Conservation (phyloP, 1,284 basidiomycete genomes). For the Ceratobasidium papillatum region DNA sequence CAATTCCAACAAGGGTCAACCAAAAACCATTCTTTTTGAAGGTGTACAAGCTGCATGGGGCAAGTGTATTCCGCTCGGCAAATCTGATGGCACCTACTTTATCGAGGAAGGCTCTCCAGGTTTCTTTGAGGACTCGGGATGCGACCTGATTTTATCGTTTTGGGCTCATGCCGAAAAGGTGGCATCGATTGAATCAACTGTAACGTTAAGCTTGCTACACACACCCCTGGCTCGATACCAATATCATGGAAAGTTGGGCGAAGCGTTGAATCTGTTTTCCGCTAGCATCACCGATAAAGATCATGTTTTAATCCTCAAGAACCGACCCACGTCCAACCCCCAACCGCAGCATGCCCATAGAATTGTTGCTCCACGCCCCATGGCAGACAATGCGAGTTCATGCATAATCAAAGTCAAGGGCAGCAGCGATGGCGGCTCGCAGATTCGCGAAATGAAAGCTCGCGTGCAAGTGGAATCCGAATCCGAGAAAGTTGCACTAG, state of each 20-base stretch:
- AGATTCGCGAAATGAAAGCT: neutral
- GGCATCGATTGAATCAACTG: neutral
- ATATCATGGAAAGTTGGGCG: neutral
- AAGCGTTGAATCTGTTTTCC: neutral
- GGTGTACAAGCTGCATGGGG: constrained; percentile 16
- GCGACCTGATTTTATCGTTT: constrained; percentile 9
- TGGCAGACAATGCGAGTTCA: neutral
- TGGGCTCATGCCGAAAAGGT: constrained; percentile 14
- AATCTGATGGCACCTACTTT: neutral
- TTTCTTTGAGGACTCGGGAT: constrained; percentile 2
- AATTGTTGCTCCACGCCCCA: neutral
- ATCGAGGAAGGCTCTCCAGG: constrained; percentile 18
- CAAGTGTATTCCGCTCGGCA: constrained; percentile 2
- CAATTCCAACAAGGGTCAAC: neutral
- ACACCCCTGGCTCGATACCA: neutral
- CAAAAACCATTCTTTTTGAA: neutral
- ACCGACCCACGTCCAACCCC: constrained; percentile 9
- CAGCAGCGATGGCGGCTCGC: neutral
- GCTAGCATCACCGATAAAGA: neutral
- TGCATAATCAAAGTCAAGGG: neutral
- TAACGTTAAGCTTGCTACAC: neutral
- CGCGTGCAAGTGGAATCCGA: neutral
- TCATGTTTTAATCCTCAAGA: neutral
- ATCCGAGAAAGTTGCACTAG: neutral
- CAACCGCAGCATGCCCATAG: neutral